phyloP scores from a whole-genome alignment of 2,329 filamentous ascomycete genomes.

The Laburnicola sp. region DNA sequence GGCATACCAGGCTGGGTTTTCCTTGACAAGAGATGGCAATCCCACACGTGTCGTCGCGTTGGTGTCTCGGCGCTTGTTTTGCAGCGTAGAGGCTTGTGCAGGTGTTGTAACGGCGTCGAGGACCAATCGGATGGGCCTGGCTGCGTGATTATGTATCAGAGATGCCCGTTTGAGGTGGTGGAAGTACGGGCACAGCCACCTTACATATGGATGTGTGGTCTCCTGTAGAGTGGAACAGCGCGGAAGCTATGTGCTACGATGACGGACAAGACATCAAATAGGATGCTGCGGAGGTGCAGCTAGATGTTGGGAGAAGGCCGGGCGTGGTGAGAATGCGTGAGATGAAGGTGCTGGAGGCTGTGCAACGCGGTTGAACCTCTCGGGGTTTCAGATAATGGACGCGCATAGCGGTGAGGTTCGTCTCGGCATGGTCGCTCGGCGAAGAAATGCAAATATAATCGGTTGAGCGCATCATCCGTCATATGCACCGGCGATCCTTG shows the following conservation, averaged over 20 bases:
- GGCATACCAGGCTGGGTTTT: background rate
- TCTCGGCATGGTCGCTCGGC: background rate
- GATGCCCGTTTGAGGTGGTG: conserved; percentile 3
- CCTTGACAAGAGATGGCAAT: background rate
- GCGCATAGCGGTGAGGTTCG: no score
- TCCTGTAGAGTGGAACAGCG: background rate
- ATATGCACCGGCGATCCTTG: background rate
- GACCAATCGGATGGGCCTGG: no score
- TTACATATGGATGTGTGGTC: background rate
- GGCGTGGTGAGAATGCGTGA: background rate
- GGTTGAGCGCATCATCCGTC: conserved; percentile 1
- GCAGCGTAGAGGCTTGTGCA: no score
- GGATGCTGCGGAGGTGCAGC: background rate
- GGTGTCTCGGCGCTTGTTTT: background rate
- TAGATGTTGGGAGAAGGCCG: background rate
- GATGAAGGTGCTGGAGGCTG: no score
- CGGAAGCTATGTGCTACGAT: background rate
- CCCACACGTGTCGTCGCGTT: conserved; percentile 1
- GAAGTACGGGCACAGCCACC: background rate
- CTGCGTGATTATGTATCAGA: background rate
- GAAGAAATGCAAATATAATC: conserved; percentile 1
- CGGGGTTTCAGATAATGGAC: background rate
- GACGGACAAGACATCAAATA: background rate
- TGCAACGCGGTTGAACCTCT: background rate
- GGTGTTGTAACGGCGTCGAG: no score